Evolutionary conservation across 768 basidiomycete genomes (phyloP), one percentile per base, ranked within the genome.

Genomic region (Leucosporidium scottii): DNA sequence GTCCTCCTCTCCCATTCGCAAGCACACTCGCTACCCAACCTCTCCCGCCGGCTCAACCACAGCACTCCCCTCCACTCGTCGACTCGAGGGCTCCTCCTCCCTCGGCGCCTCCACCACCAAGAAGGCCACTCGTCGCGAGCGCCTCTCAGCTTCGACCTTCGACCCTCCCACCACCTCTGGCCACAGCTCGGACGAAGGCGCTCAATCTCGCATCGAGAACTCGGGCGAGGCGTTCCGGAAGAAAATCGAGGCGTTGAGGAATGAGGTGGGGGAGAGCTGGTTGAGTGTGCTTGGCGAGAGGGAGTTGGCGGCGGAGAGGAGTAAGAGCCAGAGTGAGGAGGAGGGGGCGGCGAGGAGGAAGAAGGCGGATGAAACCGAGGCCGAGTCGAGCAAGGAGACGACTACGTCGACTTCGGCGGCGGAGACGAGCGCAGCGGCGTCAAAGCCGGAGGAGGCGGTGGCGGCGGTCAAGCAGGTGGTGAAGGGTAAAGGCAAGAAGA

Each of bases 231-330:
- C 85, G 54, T 90, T 88, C 77, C 82, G 91, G 57, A 83, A 84
- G 64, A 83, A 83, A 73, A 87, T 93, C 60, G 91, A 93, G 80
- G 86, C 86, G 23, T 74, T 93, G 77, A 86, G 89, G 77, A 82
- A 85, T 67, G 91, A 93, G 74, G 91, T 93, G 82, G 91, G 91
- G 3, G 91, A 93, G 28, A 85, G 86, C 15, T 93, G 90, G 90
- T 75, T 93, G 75, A 88, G 87, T 77, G 89, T 92, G 44, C 86
- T 88, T 74, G 88, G 85, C 67, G 87, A 89, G 80, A 85, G 85
- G 4, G 70, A 73, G 60, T 69, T 63, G 62, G 50, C 57, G 39
- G 62, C 48, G 28, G 56, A 51, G 58, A 30, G 58, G 28, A 44
- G 48, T 20, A 54, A 60, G 21, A n/a, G 50, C 34, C 39, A 59